A percentile compares a stretch with the other conserved stretches of the same genome.
phyloP scores from a whole-genome alignment of 257 asterid species.

The Petrea volubilis region DNA sequence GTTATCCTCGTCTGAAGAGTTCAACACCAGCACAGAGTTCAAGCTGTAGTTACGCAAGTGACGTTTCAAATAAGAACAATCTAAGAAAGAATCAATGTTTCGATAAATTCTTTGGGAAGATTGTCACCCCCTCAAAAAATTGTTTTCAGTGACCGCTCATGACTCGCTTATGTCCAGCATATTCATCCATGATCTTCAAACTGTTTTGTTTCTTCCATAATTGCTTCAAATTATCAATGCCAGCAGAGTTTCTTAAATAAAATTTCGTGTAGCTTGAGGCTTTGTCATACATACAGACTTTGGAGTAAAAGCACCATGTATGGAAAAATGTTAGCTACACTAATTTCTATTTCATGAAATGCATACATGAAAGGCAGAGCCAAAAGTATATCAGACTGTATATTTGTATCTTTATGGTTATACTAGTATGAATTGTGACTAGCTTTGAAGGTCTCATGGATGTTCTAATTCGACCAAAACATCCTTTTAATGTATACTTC shows the following conservation, averaged over 20 bases:
- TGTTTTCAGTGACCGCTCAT: background rate
- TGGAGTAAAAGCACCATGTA: background rate
- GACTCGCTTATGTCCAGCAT: background rate
- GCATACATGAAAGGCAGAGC: background rate
- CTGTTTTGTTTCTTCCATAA: too few relatives aligned
- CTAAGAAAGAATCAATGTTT: background rate
- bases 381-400: background rate
- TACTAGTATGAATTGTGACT: too few relatives aligned
- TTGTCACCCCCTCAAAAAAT: background rate
- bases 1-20: conserved; percentile 49
- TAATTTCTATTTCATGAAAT: too few relatives aligned
- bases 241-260: too few relatives aligned
- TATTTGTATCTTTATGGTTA: too few relatives aligned
- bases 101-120: background rate
- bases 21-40: conserved; percentile 40
- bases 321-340: background rate
- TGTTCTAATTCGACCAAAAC: too few relatives aligned
- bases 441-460: too few relatives aligned
- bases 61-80: background rate
- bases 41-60: conserved; percentile 30
- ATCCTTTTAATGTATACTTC: too few relatives aligned
- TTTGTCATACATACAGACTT: too few relatives aligned
- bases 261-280: too few relatives aligned
- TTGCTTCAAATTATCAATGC: too few relatives aligned
- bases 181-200: background rate